phyloP scores from a whole-genome alignment of 2,329 filamentous ascomycete genomes.

The Xylaria multiplex region DNA sequence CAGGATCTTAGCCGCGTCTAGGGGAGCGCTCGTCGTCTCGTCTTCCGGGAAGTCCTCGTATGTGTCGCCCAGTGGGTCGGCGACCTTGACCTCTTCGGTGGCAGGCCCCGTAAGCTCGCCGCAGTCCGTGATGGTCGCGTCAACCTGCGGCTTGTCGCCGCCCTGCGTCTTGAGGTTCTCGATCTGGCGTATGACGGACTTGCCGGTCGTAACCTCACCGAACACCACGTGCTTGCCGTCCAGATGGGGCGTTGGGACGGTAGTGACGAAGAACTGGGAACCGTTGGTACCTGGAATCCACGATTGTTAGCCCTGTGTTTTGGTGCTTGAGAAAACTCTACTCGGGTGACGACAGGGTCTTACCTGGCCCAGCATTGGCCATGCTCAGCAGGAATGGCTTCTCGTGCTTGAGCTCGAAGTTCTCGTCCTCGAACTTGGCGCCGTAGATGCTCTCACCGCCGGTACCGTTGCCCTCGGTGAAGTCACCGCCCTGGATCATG shows the following conservation, averaged over 20 bases:
- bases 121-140: constrained; percentile 82
- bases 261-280: constrained; percentile 98
- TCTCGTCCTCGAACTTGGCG: constrained; percentile 96
- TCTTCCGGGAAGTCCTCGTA: constrained; percentile 98
- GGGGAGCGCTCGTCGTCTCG: constrained; percentile 64
- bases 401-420: constrained; percentile 91
- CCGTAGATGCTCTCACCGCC: constrained; percentile 98
- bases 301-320: constrained; percentile 15
- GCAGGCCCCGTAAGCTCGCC: constrained; percentile 82
- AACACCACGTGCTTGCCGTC: constrained; percentile 98
- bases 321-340: not conserved
- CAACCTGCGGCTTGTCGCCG: constrained; percentile 81
- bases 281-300: constrained; percentile 83
- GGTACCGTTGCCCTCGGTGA: constrained; percentile 92
- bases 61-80: constrained; percentile 85
- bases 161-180: constrained; percentile 84
- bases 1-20: constrained; percentile 74
- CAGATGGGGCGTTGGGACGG: constrained; percentile 91
- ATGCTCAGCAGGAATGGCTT: constrained; percentile 94
- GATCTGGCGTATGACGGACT: constrained; percentile 88
- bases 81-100: constrained; percentile 73
- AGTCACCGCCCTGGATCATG: constrained; percentile 99
- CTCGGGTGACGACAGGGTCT: constrained; percentile 41
- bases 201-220: constrained; percentile 91
- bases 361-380: constrained; percentile 95